Percentiles rank a stretch among this genome's conserved stretches.
Conservation (phyloP, 352 stramenopile genomes). For the Phytophthora vignae region DNA sequence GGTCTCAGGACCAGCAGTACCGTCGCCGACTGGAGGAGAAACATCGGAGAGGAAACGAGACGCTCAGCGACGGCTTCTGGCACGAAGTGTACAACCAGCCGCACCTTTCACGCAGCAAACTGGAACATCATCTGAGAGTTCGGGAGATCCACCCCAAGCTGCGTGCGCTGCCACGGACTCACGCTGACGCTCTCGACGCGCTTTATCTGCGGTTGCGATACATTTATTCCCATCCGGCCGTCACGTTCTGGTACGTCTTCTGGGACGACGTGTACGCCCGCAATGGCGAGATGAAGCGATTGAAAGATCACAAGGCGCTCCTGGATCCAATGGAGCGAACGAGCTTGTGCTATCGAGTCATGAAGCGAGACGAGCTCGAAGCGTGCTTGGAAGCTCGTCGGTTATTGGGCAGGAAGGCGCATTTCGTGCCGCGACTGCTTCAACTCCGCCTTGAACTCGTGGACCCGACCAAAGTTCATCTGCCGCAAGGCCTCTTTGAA, state of each 20-base stretch:
- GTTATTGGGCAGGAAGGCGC: conserved; percentile 7
- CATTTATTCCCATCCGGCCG: conserved; percentile 34
- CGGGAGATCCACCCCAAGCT: conserved; percentile 11
- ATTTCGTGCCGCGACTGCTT: conserved; percentile 4
- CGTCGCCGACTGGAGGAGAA: conserved; percentile 28
- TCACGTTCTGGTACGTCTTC: conserved; percentile 51
- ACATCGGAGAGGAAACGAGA: conserved; percentile 22
- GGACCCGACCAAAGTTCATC: conserved; percentile 8
- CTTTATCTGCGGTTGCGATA: conserved; percentile 17
- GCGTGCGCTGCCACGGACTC: background rate
- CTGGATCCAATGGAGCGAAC: conserved; percentile 24
- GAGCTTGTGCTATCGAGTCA: conserved; percentile 45
- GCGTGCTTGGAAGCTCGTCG: conserved; percentile 22
- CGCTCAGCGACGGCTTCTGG: conserved; percentile 48
- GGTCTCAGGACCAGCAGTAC: conserved; percentile 25
- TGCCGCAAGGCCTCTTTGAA: background rate
- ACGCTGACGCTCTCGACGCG: conserved; percentile 6
- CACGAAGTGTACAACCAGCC: conserved; percentile 48
- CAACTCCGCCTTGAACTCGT: conserved; percentile 3
- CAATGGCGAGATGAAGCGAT: conserved; percentile 35
- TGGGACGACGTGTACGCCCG: conserved; percentile 45
- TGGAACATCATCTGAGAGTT: conserved; percentile 22
- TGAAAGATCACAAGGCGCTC: conserved; percentile 14
- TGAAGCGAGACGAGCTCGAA: conserved; percentile 34
- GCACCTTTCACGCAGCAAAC: conserved; percentile 11